A percentile compares a stretch with the other conserved stretches of the same genome.
Conservation (phyloP, 441 rosid species). For the Eruca vesicaria region DNA sequence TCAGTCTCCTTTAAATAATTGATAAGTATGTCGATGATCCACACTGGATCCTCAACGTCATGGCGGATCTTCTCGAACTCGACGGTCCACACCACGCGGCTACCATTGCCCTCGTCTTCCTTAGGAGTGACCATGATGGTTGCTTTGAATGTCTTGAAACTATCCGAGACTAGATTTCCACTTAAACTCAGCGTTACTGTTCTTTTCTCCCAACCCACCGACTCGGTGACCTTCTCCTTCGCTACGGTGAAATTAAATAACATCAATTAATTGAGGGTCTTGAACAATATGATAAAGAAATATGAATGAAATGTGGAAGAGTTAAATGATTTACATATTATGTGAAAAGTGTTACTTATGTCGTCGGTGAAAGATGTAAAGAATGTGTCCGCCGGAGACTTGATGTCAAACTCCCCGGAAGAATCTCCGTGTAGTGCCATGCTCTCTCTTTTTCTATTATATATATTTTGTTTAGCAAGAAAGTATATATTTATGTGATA, state of each 20-base stretch:
- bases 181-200: background rate
- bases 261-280: background rate
- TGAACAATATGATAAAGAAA: background rate
- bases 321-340: background rate
- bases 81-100: background rate
- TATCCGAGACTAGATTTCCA: background rate
- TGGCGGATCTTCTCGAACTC: constrained; percentile 1
- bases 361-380: background rate
- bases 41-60: background rate
- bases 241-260: background rate
- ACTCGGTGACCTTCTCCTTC: background rate
- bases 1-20: background rate
- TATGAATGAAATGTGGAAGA: background rate
- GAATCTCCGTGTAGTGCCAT: background rate
- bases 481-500: background rate
- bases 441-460: background rate
- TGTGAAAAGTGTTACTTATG: background rate
- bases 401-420: constrained; percentile 4
- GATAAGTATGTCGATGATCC: constrained; percentile 3
- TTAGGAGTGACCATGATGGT: background rate
- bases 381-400: constrained; percentile 2
- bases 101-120: background rate
- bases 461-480: background rate
- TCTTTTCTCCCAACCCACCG: background rate
- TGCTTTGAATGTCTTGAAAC: constrained; percentile 2